Percentiles rank a stretch among this genome's conserved stretches.
Conservation (phyloP, 1,284 basidiomycete species). For the Tausonia pullulans region DNA sequence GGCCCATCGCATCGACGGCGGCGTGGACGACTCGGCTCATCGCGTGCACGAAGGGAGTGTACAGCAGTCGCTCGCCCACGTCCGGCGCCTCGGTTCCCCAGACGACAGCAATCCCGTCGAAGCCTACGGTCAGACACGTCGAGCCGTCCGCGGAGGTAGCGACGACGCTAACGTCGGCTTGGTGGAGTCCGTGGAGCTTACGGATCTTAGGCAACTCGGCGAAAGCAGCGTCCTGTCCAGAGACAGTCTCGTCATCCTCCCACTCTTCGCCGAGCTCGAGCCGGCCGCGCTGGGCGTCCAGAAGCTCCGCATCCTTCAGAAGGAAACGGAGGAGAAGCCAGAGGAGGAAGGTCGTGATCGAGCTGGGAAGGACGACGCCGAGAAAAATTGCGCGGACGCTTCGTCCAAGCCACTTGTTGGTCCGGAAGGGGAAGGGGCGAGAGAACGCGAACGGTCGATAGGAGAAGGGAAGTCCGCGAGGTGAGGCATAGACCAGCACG, state of each 20-base stretch:
- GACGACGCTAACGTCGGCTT: conserved; percentile 10
- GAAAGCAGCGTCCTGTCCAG: neutral
- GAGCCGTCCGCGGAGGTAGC: neutral
- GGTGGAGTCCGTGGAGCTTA: conserved; percentile 1
- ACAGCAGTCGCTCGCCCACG: neutral
- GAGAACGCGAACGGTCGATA: conserved; percentile 22
- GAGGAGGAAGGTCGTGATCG: conserved; percentile 58
- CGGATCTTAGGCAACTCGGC: neutral
- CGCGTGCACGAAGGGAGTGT: neutral
- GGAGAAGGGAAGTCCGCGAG: neutral
- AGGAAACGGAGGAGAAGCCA: conserved; percentile 78
- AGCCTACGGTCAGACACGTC: conserved; percentile 4
- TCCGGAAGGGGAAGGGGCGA: conserved; percentile 32
- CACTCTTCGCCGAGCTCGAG: conserved; percentile 15
- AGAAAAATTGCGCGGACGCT: conserved; percentile 24
- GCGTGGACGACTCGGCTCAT: neutral
- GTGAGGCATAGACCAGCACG: conserved; percentile 10
- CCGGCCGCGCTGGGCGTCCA: conserved; percentile 67
- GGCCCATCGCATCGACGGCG: conserved; percentile 5
- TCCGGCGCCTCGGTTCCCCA: neutral
- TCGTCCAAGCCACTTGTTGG: neutral
- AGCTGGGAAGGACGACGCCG: conserved; percentile 78
- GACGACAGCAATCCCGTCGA: conserved; percentile 14
- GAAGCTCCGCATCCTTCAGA: conserved; percentile 78
- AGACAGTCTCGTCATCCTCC: conserved; percentile 2